A percentile compares a stretch with the other conserved stretches of the same genome.
phyloP scores from a whole-genome alignment of 2,329 filamentous ascomycete species.

The Dactylellina sp. region DNA sequence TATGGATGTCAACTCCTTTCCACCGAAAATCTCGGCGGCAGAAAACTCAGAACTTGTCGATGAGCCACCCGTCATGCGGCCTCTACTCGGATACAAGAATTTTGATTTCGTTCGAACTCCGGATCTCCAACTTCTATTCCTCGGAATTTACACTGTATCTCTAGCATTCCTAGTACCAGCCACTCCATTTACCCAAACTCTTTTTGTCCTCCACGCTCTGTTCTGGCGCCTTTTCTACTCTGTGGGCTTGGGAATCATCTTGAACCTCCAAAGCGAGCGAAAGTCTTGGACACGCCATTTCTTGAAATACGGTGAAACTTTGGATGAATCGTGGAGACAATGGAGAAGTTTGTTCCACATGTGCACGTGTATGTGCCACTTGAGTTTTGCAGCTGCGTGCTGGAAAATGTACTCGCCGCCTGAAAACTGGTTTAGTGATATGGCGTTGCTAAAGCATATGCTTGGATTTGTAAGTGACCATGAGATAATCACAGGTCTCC shows the following conservation, averaged over 20 bases:
- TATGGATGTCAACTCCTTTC: constrained; percentile 28
- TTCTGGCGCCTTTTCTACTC: constrained; percentile 93
- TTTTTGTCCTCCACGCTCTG: constrained; percentile 84
- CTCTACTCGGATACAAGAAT: constrained; percentile 86
- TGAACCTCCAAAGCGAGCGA: constrained; percentile 85
- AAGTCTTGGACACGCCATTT: constrained; percentile 98
- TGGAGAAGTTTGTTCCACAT: constrained; percentile 98
- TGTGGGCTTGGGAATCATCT: constrained; percentile 83
- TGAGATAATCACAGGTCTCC: neutral
- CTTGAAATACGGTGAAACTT: constrained; percentile 92
- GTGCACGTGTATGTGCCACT: constrained; percentile 88
- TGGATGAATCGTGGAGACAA: constrained; percentile 92
- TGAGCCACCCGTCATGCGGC: constrained; percentile 65
- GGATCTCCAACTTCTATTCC: constrained; percentile 63
- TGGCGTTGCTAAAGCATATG: constrained; percentile 86
- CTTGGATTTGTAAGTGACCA: constrained; percentile 71
- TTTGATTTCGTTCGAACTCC: constrained; percentile 70
- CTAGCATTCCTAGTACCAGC: constrained; percentile 81
- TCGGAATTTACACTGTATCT: constrained; percentile 74
- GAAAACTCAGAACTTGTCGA: constrained; percentile 58
- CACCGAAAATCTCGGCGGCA: constrained; percentile 61
- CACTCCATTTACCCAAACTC: constrained; percentile 77
- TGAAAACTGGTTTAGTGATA: constrained; percentile 85
- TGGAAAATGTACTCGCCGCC: constrained; percentile 98
- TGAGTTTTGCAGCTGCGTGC: constrained; percentile 86